Evolutionary conservation across 148 eudicot genomes (phyloP).

Genomic region (Vaccinium macrocarpon): DNA sequence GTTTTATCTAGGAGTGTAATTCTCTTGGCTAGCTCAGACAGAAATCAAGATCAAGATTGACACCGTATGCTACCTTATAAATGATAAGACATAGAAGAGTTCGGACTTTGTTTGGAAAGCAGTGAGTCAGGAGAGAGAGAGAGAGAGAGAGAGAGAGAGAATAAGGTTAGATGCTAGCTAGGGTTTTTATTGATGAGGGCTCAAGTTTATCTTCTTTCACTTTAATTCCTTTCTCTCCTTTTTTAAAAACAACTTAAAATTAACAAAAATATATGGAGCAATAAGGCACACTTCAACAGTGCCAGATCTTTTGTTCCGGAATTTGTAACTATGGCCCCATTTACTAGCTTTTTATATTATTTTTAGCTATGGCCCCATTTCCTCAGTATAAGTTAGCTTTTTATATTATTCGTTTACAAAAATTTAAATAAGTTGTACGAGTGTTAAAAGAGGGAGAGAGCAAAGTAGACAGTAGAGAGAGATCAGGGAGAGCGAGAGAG

Average conservation of each 20-base stretch:
- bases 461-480: too few relatives aligned
- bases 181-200: conserved; percentile 1
- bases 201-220: not conserved
- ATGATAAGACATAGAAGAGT: not conserved
- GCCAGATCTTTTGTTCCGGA: not conserved
- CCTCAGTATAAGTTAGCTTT: too few relatives aligned
- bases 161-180: not conserved
- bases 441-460: too few relatives aligned
- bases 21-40: too few relatives aligned
- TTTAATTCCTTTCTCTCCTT: not conserved
- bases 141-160: not conserved
- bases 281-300: not conserved
- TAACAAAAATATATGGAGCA: not conserved
- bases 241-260: not conserved
- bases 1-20: too few relatives aligned
- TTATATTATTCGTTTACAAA: too few relatives aligned
- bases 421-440: too few relatives aligned
- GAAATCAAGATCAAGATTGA: not conserved
- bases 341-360: too few relatives aligned
- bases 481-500: too few relatives aligned
- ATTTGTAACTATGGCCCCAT: not conserved
- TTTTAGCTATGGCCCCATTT: too few relatives aligned
- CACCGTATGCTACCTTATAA: not conserved
- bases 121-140: not conserved
- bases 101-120: not conserved